Conservation (phyloP, 2,329 filamentous ascomycete genomes). For the Arthroderma uncinatum region DNA sequence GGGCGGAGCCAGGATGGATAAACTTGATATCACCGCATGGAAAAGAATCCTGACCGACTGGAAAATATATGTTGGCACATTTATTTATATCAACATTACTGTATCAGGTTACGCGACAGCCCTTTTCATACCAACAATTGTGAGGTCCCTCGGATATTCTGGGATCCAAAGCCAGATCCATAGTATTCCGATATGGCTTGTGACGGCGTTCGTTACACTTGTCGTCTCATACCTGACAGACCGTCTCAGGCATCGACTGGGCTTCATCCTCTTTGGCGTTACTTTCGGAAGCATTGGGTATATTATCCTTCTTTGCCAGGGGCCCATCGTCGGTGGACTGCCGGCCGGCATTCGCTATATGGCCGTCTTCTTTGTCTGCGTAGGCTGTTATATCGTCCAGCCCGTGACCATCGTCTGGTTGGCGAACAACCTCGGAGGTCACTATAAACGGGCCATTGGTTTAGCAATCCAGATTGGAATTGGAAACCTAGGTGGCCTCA, state of each 20-base stretch:
- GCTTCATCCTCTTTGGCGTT: slow-evolving; percentile 25
- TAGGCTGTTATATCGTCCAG: slow-evolving; percentile 28
- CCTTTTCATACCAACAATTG: slow-evolving; percentile 7
- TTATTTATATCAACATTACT: slow-evolving; percentile 37
- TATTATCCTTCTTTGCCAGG: slow-evolving; percentile 23
- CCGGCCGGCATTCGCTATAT: slow-evolving; percentile 26
- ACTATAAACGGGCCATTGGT: slow-evolving; percentile 40
- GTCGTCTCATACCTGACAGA: slow-evolving; percentile 26
- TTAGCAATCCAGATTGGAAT: slow-evolving; percentile 49
- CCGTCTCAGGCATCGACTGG: slow-evolving; percentile 22
- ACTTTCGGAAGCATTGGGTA: slow-evolving; percentile 26
- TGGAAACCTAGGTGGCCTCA: slow-evolving; percentile 33
- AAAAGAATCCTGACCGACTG: slow-evolving; percentile 24
- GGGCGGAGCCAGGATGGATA: slow-evolving; percentile 22
- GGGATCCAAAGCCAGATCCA: slow-evolving; percentile 30
- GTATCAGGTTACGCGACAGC: slow-evolving; percentile 24
- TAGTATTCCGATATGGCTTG: slow-evolving; percentile 22
- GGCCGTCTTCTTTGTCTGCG: slow-evolving; percentile 29
- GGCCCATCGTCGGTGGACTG: slow-evolving; percentile 13
- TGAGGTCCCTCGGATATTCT: slow-evolving; percentile 22
- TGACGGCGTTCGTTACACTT: slow-evolving; percentile 19
- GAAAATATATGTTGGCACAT: slow-evolving; percentile 25
- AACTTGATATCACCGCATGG: slow-evolving; percentile 20
- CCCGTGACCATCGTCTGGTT: slow-evolving; percentile 40
- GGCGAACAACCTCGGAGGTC: slow-evolving; percentile 43